Evolutionary conservation across 2,329 filamentous ascomycete genomes (phyloP).

Genomic region (Hymenoscyphus fraxineus): DNA sequence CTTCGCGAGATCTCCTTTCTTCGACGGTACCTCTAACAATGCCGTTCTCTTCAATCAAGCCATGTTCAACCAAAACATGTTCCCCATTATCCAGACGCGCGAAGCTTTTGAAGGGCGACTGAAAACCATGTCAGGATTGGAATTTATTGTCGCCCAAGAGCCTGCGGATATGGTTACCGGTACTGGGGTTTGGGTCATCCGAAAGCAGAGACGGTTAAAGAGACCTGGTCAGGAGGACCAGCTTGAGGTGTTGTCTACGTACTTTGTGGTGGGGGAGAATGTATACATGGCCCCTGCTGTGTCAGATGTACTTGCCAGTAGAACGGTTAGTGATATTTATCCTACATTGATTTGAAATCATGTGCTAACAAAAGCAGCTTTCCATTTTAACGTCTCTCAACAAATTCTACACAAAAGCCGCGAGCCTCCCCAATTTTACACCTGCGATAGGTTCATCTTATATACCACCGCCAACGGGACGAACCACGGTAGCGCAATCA

Average conservation of each 20-base stretch:
- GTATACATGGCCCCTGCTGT: slow-evolving; percentile 64
- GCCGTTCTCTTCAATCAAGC: slow-evolving; percentile 60
- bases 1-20: slow-evolving; percentile 65
- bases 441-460: slow-evolving; percentile 46
- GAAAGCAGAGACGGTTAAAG: slow-evolving; percentile 63
- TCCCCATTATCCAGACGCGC: slow-evolving; percentile 54
- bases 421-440: slow-evolving; percentile 42
- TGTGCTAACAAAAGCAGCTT: slow-evolving; percentile 16
- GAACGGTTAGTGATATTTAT: slow-evolving; percentile 47
- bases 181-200: slow-evolving; percentile 66
- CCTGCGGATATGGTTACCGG: slow-evolving; percentile 59
- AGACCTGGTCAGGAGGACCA: slow-evolving; percentile 53
- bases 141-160: slow-evolving; percentile 64
- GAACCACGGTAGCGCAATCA: slow-evolving; percentile 22
- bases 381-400: slow-evolving; percentile 32
- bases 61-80: slow-evolving; percentile 57
- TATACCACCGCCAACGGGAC: slow-evolving; percentile 23
- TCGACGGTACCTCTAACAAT: slow-evolving; percentile 65
- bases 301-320: slow-evolving; percentile 54
- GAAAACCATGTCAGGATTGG: slow-evolving; percentile 61
- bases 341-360: slow-evolving; percentile 6
- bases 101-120: slow-evolving; percentile 61
- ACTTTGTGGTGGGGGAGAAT: slow-evolving; percentile 63
- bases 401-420: slow-evolving; percentile 34
- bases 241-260: slow-evolving; percentile 55